phyloP scores from a whole-genome alignment of 2,329 filamentous ascomycete species.

The Claviceps sp. region DNA sequence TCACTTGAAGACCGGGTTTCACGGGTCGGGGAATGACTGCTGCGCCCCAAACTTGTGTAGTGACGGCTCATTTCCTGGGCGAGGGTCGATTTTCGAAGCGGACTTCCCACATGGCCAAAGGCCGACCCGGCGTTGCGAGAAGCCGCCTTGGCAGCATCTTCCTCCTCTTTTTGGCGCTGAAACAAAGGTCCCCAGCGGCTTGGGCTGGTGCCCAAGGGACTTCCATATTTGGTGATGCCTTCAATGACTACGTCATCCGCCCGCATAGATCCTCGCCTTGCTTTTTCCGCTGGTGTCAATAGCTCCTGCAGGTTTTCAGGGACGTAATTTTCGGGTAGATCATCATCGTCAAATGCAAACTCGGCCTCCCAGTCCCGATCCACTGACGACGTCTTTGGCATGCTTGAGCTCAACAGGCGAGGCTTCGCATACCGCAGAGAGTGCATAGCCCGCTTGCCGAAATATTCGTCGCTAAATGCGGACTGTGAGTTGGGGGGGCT shows the following conservation, averaged over 20 bases:
- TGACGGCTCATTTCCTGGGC: slow-evolving; percentile 36
- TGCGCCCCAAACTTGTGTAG: slow-evolving; percentile 20
- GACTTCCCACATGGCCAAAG: slow-evolving; percentile 54
- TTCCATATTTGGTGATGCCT: slow-evolving; percentile 45
- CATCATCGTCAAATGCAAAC: slow-evolving; percentile 67
- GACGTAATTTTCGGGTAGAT: slow-evolving; percentile 43
- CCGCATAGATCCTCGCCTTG: slow-evolving; percentile 42
- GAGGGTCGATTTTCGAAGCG: slow-evolving; percentile 49
- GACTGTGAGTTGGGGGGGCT: slow-evolving; percentile 39
- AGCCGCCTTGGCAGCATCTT: slow-evolving; percentile 28
- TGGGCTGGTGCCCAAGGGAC: slow-evolving; percentile 44
- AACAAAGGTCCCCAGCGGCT: slow-evolving; percentile 50
- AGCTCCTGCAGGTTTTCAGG: slow-evolving; percentile 58
- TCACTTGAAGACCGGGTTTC: slow-evolving; percentile 30
- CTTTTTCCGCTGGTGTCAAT: slow-evolving; percentile 54
- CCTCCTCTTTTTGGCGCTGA: slow-evolving; percentile 46
- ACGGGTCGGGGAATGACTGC: slow-evolving; percentile 23
- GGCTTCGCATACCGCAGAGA: slow-evolving; percentile 55
- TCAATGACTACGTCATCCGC: slow-evolving; percentile 37
- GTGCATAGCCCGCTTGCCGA: slow-evolving; percentile 59
- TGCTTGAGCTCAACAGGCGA: slow-evolving; percentile 53
- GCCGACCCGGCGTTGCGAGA: slow-evolving; percentile 30
- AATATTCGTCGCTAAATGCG: slow-evolving; percentile 43
- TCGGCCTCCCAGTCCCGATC: slow-evolving; percentile 51
- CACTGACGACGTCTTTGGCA: slow-evolving; percentile 49